A percentile compares a stretch with the other conserved stretches of the same genome.
These are phyloP conservation scores for Fraxinus velutina DNA, from an alignment of 305 asterid species.

Conservation along the genomic window DNA sequence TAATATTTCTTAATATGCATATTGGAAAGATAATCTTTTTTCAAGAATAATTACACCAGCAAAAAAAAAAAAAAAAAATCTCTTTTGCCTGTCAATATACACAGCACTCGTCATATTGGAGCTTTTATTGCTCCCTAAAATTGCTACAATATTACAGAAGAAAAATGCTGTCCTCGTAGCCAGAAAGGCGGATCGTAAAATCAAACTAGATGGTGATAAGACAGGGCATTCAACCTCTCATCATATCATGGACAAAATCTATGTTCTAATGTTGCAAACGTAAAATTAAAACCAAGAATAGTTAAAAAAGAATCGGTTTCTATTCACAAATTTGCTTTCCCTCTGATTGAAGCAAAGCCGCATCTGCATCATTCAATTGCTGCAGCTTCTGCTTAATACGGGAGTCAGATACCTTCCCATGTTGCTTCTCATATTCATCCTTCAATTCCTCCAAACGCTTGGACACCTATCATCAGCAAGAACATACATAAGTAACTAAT, in stretches of 20 bases:
- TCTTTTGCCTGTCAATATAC: not conserved
- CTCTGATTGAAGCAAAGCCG: not conserved
- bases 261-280: not conserved
- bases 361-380: conserved; percentile 10
- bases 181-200: no score
- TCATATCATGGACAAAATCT: not conserved
- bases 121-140: not conserved
- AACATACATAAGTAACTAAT: not conserved
- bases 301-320: conserved; percentile 24
- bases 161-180: not conserved
- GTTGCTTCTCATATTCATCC: conserved; percentile 64
- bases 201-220: not conserved
- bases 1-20: not conserved
- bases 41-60: not conserved
- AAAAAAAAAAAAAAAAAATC: not conserved
- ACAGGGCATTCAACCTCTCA: not conserved
- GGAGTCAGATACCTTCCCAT: conserved; percentile 38
- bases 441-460: conserved; percentile 58
- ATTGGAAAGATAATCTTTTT: not conserved
- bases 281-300: conserved; percentile 18
- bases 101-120: not conserved
- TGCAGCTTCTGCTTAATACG: conserved; percentile 40
- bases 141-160: not conserved
- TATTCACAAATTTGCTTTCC: conserved; percentile 20
- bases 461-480: conserved; percentile 46